Percentiles rank a stretch among this genome's conserved stretches.
Conservation (phyloP, 768 basidiomycete species). For the Pisolithus microcarpus region DNA sequence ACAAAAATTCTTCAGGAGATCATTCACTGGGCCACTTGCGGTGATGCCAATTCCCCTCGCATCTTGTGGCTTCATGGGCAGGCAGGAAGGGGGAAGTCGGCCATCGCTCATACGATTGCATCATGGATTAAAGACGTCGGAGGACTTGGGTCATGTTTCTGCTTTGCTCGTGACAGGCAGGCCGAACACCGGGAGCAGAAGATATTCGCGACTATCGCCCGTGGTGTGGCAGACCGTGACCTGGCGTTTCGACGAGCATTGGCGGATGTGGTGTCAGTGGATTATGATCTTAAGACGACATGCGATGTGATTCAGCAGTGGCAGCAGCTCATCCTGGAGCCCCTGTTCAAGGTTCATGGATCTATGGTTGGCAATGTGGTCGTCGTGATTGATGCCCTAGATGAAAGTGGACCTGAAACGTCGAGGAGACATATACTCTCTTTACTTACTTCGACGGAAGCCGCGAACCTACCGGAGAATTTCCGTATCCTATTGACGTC, state of each 20-base stretch:
- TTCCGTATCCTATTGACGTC: not conserved
- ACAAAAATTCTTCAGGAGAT: too few relatives aligned
- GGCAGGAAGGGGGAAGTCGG: too few relatives aligned
- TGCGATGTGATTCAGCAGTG: not conserved
- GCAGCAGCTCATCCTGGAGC: not conserved
- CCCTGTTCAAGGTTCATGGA: not conserved
- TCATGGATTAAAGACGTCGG: too few relatives aligned
- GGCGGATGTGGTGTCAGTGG: not conserved
- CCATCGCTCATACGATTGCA: too few relatives aligned
- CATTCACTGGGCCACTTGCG: too few relatives aligned
- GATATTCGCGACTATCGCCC: too few relatives aligned
- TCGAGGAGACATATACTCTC: not conserved
- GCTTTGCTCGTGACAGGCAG: too few relatives aligned
- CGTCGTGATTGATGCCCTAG: not conserved
- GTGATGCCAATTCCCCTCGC: too few relatives aligned
- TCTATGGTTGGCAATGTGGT: not conserved
- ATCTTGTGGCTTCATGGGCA: too few relatives aligned
- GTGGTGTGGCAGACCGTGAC: too few relatives aligned
- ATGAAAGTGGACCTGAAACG: not conserved
- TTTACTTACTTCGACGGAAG: not conserved
- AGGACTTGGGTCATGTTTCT: too few relatives aligned
- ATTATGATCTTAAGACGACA: not conserved
- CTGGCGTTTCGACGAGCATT: not conserved
- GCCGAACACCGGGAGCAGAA: too few relatives aligned
- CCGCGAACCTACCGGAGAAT: not conserved